Evolutionary conservation across 179 eudicot species (phyloP).

Genomic region (Gypsophila paniculata): DNA sequence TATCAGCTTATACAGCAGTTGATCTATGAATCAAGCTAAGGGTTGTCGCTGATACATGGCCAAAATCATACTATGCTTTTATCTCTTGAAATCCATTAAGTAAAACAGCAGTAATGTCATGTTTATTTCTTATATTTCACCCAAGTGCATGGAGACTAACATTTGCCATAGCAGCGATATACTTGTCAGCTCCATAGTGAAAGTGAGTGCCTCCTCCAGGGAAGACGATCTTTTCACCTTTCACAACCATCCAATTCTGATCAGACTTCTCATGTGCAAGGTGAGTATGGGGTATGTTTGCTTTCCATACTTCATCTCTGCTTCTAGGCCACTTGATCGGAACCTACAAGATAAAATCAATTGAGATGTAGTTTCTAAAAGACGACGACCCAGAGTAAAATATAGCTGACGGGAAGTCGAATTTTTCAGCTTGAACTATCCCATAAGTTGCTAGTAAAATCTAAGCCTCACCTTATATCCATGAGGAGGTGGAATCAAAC

Average conservation of each 20-base stretch:
- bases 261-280: constrained; percentile 98
- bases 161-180: constrained; percentile 72
- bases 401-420: too few species aligned
- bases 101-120: neutral
- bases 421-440: neutral
- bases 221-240: constrained; percentile 78
- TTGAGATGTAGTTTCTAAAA: constrained; percentile 12
- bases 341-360: constrained; percentile 37
- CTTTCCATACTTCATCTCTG: constrained; percentile 96
- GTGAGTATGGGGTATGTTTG: constrained; percentile 98
- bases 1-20: neutral
- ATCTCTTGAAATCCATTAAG: neutral
- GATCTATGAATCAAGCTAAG: constrained; percentile 4
- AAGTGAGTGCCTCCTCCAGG: constrained; percentile 99
- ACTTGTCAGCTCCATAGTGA: constrained; percentile 94
- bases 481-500: constrained; percentile 94
- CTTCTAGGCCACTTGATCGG: constrained; percentile 98
- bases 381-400: too few species aligned
- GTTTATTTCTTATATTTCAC: neutral
- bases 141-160: constrained; percentile 33
- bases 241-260: constrained; percentile 99
- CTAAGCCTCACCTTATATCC: constrained; percentile 70
- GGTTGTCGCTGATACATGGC: neutral
- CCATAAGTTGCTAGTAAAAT: neutral
- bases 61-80: too few species aligned